Evolutionary conservation across 2,329 filamentous ascomycete species (phyloP).

Genomic region (Diaporthe sp.): DNA sequence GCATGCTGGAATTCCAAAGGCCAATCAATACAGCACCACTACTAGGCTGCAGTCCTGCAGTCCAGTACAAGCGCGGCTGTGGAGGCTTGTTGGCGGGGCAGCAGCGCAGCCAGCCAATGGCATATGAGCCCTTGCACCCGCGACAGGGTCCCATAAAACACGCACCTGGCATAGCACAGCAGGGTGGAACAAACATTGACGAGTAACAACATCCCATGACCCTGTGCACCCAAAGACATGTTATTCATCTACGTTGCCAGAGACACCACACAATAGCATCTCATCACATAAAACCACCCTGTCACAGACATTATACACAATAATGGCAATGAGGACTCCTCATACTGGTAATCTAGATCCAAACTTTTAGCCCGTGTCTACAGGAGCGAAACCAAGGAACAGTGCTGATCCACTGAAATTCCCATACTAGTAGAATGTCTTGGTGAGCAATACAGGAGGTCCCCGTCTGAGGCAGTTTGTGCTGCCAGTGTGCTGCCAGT

Average conservation of each 20-base stretch:
- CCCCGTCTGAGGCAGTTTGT: neutral
- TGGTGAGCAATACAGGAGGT: neutral
- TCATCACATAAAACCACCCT: neutral
- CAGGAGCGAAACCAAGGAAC: neutral
- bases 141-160: slow-evolving; percentile 28
- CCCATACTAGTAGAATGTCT: slow-evolving; percentile 9
- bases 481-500: neutral
- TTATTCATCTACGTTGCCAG: neutral
- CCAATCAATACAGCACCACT: slow-evolving; percentile 9
- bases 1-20: slow-evolving; percentile 14
- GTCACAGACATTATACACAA: neutral
- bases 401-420: neutral
- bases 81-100: slow-evolving; percentile 32
- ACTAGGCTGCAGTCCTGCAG: slow-evolving; percentile 20
- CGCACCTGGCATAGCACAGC: neutral
- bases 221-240: neutral
- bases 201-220: neutral
- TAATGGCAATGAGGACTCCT: no score
- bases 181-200: slow-evolving; percentile 9
- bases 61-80: slow-evolving; percentile 10
- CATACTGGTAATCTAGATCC: neutral
- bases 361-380: neutral
- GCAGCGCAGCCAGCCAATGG: slow-evolving; percentile 4
- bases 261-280: neutral
- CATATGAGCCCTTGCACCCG: neutral